phyloP scores from a whole-genome alignment of 2,329 filamentous ascomycete genomes.

The Fusarium neocosmosporiellum region DNA sequence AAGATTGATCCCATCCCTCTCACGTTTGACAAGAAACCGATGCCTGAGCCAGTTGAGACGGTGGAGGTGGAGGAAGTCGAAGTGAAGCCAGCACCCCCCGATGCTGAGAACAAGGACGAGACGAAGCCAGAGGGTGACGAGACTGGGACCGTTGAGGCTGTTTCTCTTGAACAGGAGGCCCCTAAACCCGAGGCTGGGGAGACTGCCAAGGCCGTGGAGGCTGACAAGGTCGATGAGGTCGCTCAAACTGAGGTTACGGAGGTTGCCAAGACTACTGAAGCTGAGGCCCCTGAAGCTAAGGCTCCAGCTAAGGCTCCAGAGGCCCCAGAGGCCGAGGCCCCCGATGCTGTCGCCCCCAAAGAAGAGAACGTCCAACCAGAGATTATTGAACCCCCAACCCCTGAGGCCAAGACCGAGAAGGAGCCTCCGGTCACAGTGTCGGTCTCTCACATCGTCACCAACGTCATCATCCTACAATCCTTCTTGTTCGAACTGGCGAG shows the following conservation, averaged over 20 bases:
- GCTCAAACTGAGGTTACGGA: not conserved
- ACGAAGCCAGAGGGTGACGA: slow-evolving; percentile 17
- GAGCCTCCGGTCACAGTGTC: slow-evolving; percentile 62
- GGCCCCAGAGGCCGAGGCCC: not conserved
- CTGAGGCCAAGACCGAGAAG: slow-evolving; percentile 27
- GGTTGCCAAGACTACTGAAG: not conserved
- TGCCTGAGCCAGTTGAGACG: slow-evolving; percentile 40
- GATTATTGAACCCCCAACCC: slow-evolving; percentile 31
- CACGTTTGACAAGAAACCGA: slow-evolving; percentile 52
- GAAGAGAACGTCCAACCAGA: slow-evolving; percentile 21
- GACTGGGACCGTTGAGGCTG: not conserved
- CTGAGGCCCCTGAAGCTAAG: not conserved
- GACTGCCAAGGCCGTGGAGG: not conserved
- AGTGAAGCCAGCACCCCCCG: not conserved
- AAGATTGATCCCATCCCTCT: slow-evolving; percentile 61
- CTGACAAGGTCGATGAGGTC: not conserved
- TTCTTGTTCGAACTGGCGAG: slow-evolving; percentile 83
- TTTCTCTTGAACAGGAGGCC: not conserved
- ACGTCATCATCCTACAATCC: slow-evolving; percentile 81
- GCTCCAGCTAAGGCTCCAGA: not conserved
- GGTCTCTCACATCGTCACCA: slow-evolving; percentile 82
- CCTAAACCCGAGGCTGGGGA: slow-evolving; percentile 2
- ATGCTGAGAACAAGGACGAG: slow-evolving; percentile 3
- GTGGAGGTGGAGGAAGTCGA: slow-evolving; percentile 26
- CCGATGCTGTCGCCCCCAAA: not conserved